Percentiles rank a stretch among this genome's conserved stretches.
phyloP scores from a whole-genome alignment of 192 early-diverging fungal genomes.

The Borealophlyctis nickersoniae region DNA sequence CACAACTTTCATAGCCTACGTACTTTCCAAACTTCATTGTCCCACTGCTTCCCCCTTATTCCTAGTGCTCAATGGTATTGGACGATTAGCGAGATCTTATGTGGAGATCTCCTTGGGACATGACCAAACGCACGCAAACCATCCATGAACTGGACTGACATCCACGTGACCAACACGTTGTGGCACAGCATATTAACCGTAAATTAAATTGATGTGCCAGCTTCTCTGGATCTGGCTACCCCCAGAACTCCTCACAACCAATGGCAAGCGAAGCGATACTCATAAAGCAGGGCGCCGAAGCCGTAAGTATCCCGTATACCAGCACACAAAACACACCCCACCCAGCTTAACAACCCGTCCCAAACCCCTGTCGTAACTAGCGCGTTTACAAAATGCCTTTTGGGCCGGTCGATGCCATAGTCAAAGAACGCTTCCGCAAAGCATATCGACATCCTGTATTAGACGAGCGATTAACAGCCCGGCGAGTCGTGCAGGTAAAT shows the following conservation, averaged over 20 bases:
- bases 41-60: neutral
- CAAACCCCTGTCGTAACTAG: too few species aligned
- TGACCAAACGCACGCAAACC: too few species aligned
- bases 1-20: neutral
- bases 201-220: too few species aligned
- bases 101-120: too few species aligned
- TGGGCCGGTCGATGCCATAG: slow-evolving; percentile 58
- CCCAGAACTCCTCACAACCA: too few species aligned
- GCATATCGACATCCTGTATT: slow-evolving; percentile 87
- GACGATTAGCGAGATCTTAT: too few species aligned
- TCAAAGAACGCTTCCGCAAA: slow-evolving; percentile 93
- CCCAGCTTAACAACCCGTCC: neutral
- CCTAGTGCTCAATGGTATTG: neutral
- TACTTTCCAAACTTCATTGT: slow-evolving; percentile 26
- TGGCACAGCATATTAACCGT: too few species aligned
- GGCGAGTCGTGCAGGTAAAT: slow-evolving; percentile 64
- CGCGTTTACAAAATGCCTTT: slow-evolving; percentile 73
- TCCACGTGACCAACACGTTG: too few species aligned
- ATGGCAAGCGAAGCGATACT: slow-evolving; percentile 52
- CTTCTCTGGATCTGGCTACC: too few species aligned
- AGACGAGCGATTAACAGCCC: slow-evolving; percentile 76
- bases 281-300: slow-evolving; percentile 88
- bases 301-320: slow-evolving; percentile 45
- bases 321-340: neutral
- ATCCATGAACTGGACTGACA: too few species aligned